Evolutionary conservation across 2,329 filamentous ascomycete species (phyloP), one percentile per base, ranked within the genome.

Genomic region (Fusarium equiseti): DNA sequence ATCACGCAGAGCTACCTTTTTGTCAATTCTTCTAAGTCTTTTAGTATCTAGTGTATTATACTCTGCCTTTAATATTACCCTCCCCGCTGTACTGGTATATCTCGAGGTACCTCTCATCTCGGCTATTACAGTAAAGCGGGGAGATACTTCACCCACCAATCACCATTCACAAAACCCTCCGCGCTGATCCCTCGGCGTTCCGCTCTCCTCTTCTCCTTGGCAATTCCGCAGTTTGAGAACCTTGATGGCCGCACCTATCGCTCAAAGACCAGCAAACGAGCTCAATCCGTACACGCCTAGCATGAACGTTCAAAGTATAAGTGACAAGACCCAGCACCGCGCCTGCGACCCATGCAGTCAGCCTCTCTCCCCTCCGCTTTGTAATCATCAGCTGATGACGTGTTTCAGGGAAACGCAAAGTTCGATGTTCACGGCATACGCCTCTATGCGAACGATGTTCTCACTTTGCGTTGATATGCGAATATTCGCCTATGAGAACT

Each of bases 361-460:
- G 66, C 42, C 29, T 15, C 8, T 31, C 3, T 11, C 12, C 1
- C 8, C 43, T 15, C 18, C 4, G 24, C 15, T 49, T 31, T 56
- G 20, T 54, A 6, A 5, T 4, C 27, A 46, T 62, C 22, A 26
- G 35, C 61, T 64, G 59, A 64, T 63, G 51, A 46, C 59, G 35
- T 59, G 59, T 31, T 31, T 38, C 15, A 69, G 66, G 66, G 55
- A 69, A 69, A n/a, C 61, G 66, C 16, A 69, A 69, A 38, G 66
- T 69, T 2, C 45, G 66, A 2, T 69, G 66, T 46, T 69, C 66
- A 11, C 50, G 66, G 3, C 66, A 69, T 32, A 67, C 62, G 26
- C 66, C 66, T 12, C 35, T 69, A 10, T 69, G 66, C 20, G 66
- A 69, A 27, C 45, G 66, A 66, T 69, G 66, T 40, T 69, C 66